Evolutionary conservation across 2,329 filamentous ascomycete species (phyloP), one percentile per base, ranked within the genome.

Genomic region (Aspergillus candidus): DNA sequence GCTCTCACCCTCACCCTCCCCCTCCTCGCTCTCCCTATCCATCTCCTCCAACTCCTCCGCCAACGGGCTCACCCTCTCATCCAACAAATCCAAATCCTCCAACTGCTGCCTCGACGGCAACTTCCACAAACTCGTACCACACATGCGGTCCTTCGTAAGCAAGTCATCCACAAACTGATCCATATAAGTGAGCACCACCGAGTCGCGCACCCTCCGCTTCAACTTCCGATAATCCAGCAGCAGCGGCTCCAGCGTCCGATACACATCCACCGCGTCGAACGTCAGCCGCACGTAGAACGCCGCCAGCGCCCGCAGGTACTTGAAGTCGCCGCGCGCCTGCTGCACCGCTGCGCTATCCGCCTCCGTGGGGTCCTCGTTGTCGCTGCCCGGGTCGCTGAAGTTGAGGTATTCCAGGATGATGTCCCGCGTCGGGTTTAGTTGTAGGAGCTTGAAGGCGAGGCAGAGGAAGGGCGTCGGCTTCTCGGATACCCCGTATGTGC

Each of bases 111-210:
- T 76, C 47, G 82, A 82, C 3, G 90, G 87, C 75, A 98, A 78
- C 71, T 95, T 94, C 82, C 88, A 94, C 55, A 98, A 63, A 60
- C 84, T 94, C 3, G 93, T 97, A 32, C 83, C 91, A 62, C 91
- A 97, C 0, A 96, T 84, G 41, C 93, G 78, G 45, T 94, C 88
- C 68, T 94, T 94, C 0, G 80, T 85, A 50, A 98, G 72, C 53
- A 98, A 69, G 49, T 96, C 89, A 65, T 98, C 93, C 43, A 97
- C 81, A 64, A 98, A 97, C 56, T 91, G 84, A 66, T 98, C 93
- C 68, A 98, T 75, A 59, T 79, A 85, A 3, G 88, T 93, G 55
- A 98, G 65, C 11, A 72, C 75, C 51, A 86, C 90, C 1, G 86
- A 86, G 22, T 81, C 79, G 51, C 88, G 80, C 11, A 82, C 84